phyloP scores from a whole-genome alignment of 345 rosid genomes.

The Adansonia digitata region DNA sequence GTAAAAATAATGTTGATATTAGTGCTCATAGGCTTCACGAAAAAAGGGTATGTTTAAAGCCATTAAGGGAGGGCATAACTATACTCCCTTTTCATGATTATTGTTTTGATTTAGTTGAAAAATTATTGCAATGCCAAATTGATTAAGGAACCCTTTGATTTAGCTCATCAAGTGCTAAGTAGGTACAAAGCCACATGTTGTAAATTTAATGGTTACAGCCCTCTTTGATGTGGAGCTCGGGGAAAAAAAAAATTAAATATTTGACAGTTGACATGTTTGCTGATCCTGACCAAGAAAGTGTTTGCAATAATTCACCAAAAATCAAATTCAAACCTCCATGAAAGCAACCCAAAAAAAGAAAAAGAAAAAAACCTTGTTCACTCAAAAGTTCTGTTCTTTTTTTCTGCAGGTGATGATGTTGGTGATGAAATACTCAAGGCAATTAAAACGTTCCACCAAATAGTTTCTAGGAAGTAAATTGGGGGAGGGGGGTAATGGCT shows the following conservation, averaged over 20 bases:
- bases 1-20: constrained; percentile 15
- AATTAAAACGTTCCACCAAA: neutral
- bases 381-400: neutral
- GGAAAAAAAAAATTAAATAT: neutral
- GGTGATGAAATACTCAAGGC: neutral
- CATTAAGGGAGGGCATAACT: neutral
- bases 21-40: constrained; percentile 24
- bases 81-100: constrained; percentile 22
- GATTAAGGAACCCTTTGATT: neutral
- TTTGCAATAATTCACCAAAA: constrained; percentile 1
- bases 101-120: constrained; percentile 18
- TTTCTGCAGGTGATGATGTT: neutral
- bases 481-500: too few relatives aligned
- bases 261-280: constrained; percentile 25
- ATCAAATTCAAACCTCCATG: neutral
- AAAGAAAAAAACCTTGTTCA: neutral
- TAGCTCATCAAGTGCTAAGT: constrained; percentile 14
- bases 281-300: constrained; percentile 13
- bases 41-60: constrained; percentile 4
- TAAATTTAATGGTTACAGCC: neutral
- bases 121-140: neutral
- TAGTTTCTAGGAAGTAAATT: neutral
- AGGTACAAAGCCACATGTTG: constrained; percentile 14
- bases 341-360: too few relatives aligned
- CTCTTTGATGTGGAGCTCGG: too few relatives aligned